These are phyloP conservation scores for Colletotrichum tabaci DNA, from an alignment of 2,329 filamentous ascomycete genomes.

Conservation along the genomic window DNA sequence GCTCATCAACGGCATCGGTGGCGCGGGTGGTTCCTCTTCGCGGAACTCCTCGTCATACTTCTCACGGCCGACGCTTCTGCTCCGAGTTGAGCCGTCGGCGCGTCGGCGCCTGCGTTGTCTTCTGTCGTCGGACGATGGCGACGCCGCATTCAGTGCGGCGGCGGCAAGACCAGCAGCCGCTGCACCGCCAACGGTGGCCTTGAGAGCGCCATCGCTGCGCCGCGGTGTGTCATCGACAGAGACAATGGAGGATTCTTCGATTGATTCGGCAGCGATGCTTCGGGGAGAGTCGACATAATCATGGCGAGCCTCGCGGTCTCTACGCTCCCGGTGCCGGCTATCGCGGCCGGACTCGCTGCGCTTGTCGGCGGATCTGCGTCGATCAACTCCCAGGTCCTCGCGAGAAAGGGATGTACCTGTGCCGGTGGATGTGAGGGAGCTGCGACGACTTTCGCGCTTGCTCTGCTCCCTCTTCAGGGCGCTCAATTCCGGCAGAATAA, in stretches of 20 bases:
- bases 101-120: conserved; percentile 68
- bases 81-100: conserved; percentile 63
- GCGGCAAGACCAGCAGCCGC: conserved; percentile 56
- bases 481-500: conserved; percentile 92
- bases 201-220: conserved; percentile 60
- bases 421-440: conserved; percentile 72
- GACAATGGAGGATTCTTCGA: conserved; percentile 56
- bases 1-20: conserved; percentile 91
- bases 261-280: conserved; percentile 64
- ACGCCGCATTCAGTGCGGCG: conserved; percentile 55
- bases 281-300: conserved; percentile 66
- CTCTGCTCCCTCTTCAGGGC: conserved; percentile 93
- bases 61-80: conserved; percentile 60
- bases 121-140: conserved; percentile 64
- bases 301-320: conserved; percentile 68
- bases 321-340: conserved; percentile 49
- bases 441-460: conserved; percentile 78
- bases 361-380: conserved; percentile 74
- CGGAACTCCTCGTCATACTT: conserved; percentile 66
- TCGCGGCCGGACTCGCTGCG: conserved; percentile 68
- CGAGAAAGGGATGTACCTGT: conserved; percentile 64
- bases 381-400: conserved; percentile 71
- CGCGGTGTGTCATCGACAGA: conserved; percentile 63
- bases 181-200: conserved; percentile 62
- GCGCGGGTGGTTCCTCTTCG: conserved; percentile 70